Base-by-base conservation (phyloP, 2,329 filamentous ascomycete genomes). In the Fusarium lyarnte region DNA sequence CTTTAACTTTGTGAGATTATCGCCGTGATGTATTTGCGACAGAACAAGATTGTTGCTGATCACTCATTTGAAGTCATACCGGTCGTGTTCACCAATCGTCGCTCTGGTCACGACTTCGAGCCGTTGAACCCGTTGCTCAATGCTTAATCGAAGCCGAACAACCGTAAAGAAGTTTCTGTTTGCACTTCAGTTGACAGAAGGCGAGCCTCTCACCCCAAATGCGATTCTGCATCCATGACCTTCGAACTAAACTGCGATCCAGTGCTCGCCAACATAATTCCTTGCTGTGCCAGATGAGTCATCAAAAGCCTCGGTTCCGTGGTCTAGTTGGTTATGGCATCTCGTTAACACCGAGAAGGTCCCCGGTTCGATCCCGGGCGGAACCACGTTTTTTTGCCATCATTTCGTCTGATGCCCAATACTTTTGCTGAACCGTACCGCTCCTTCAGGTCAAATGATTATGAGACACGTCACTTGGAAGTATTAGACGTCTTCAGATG, bases 361-460 rank as follows among this genome's bases (percentile, higher is more conserved):
- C 54, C 54, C 64, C 46, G 35, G 64, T 67, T 67, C 63, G 27
- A 67, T 41, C 35, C 63, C 64, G 41, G 54, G 64, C 46, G 36
- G 54, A 47, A 67, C 46, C 63, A 42, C 31, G 7, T 31, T 41
- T 25, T 38, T 66, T 66, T 33, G 12, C 27, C 5, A 7, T 31
- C 11, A 14, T 8, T 9, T 31, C 21, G 33, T 16, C n/a, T 7
- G 10, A 27, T 16, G 49, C 6, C 5, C 0, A 12, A 2, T 52
- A 0, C 12, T 52, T 52, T 38, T 52, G 33, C 33, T 19, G 2
- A 51, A 33, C 4, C 0, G 4, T 25, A 8, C 8, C 8, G 14
- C 2, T 46, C 27, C 8, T 8, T 14, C 1, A 11, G 17, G 8
- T 6, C n/a, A 12, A 12, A 2, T 23, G 1, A 23, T 17, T 23